phyloP scores from a whole-genome alignment of 768 basidiomycete species.

The Tylopilus felleus region DNA sequence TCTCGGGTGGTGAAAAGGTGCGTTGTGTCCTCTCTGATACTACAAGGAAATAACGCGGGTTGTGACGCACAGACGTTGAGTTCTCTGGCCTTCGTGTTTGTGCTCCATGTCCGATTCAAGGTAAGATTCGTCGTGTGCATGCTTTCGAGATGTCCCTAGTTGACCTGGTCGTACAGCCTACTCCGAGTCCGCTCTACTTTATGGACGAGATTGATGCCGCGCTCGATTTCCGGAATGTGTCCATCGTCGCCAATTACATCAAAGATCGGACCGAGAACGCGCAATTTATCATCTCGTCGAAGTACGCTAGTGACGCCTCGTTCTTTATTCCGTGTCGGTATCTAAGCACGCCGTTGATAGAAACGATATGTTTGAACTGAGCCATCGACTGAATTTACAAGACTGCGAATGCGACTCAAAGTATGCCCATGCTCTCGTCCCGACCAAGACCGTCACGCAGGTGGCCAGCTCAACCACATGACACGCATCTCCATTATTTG shows the following conservation, averaged over 20 bases:
- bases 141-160: background rate
- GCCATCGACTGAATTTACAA: slow-evolving; percentile 98
- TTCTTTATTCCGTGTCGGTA: background rate
- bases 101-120: slow-evolving; percentile 97
- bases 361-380: slow-evolving; percentile 98
- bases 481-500: background rate
- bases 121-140: slow-evolving; percentile 34
- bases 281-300: too few species aligned
- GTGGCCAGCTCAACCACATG: slow-evolving; percentile 3
- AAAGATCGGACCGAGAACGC: slow-evolving; percentile 96
- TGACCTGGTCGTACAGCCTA: slow-evolving; percentile 54
- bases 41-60: background rate
- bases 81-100: slow-evolving; percentile 96
- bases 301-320: slow-evolving; percentile 43
- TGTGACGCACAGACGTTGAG: slow-evolving; percentile 66
- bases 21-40: background rate
- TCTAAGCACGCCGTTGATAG: slow-evolving; percentile 34
- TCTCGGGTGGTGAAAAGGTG: slow-evolving; percentile 98
- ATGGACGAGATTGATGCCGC: slow-evolving; percentile 98
- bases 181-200: slow-evolving; percentile 95
- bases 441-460: slow-evolving; percentile 10
- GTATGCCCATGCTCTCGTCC: slow-evolving; percentile 55
- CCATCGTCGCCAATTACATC: slow-evolving; percentile 98
- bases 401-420: slow-evolving; percentile 85
- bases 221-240: slow-evolving; percentile 96